Base-by-base conservation (phyloP, 139 green algal genomes). In the Diplosphaera chodatii region DNA sequence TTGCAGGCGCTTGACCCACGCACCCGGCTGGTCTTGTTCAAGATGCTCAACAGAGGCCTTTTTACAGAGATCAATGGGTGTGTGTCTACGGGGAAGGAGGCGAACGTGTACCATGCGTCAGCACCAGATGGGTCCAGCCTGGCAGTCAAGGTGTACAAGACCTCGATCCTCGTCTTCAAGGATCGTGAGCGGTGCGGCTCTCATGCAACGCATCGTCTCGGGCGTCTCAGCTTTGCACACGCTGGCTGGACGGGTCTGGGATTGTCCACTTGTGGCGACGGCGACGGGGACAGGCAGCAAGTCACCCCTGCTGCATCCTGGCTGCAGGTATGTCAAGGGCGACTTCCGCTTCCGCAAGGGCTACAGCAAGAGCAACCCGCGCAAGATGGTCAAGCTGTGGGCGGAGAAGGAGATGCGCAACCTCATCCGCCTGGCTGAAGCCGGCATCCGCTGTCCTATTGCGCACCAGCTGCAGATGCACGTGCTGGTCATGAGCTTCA, bases 401-500 rank as follows among this genome's bases (percentile, higher is more conserved):
- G 95, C 95, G 27, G 95, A 99, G 83, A 99, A 99, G 88, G 95
- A 99, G 89, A 92, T 96, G 85, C 84, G 95, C 62, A 99, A 99
- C 85, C 83, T 99, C 70, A 77, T 81, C 27, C 85, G 94, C 31
- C 77, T 91, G 65, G 55, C 80, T 29, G 64, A 79, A 0, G 86
- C 86, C 4, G 94, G 94, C 69, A 93, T 99, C 70, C 82, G 76
- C 40, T 86, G 84, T 40, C 92, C 95, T 1, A 75, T 76, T 59
- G 92, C 94, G 10, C 66, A 96, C 66, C 84, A 93, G 80, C 90
- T 98, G 75, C 87, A 91, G 48, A 67, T 93, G 70, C 93, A 98
- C 77, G 88, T 99, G 55, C 84, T 99, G 70, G 87, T 96, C 22
- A 97, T 99, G 94, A 85, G 92, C 55, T 96, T 98, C 67, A 85